Conservation (phyloP, 352 stramenopile genomes). For the Blastocystis sp. region DNA sequence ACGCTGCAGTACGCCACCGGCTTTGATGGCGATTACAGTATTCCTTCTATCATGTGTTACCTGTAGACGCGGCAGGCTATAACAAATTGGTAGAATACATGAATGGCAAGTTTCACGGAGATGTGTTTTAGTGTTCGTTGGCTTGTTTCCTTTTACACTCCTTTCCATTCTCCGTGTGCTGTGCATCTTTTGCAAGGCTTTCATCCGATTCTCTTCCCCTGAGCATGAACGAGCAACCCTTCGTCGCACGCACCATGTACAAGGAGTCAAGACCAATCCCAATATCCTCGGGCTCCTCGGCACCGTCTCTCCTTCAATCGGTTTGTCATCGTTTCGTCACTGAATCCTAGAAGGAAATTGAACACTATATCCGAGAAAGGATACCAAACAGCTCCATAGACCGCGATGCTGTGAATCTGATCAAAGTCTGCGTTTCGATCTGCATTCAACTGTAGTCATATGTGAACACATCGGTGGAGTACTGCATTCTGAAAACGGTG, state of each 20-base stretch:
- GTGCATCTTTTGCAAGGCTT: not conserved
- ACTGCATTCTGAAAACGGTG: not conserved
- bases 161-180: not conserved
- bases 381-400: not conserved
- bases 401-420: not conserved
- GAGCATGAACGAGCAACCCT: no score
- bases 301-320: not conserved
- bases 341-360: not conserved
- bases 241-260: no score
- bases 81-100: slow-evolving; percentile 49
- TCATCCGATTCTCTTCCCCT: not conserved
- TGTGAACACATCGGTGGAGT: not conserved
- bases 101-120: slow-evolving; percentile 44
- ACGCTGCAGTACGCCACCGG: slow-evolving; percentile 9
- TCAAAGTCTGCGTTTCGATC: not conserved
- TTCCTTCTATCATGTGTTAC: not conserved
- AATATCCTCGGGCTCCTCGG: not conserved
- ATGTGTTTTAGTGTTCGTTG: slow-evolving; percentile 31
- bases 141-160: slow-evolving; percentile 35
- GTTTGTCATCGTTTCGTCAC: not conserved
- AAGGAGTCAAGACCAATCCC: not conserved
- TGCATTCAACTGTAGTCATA: not conserved
- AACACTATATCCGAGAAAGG: not conserved
- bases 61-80: not conserved
- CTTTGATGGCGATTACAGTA: slow-evolving; percentile 49